Evolutionary conservation across 345 rosid genomes (phyloP).

Genomic region (Stellera chamaejasme): DNA sequence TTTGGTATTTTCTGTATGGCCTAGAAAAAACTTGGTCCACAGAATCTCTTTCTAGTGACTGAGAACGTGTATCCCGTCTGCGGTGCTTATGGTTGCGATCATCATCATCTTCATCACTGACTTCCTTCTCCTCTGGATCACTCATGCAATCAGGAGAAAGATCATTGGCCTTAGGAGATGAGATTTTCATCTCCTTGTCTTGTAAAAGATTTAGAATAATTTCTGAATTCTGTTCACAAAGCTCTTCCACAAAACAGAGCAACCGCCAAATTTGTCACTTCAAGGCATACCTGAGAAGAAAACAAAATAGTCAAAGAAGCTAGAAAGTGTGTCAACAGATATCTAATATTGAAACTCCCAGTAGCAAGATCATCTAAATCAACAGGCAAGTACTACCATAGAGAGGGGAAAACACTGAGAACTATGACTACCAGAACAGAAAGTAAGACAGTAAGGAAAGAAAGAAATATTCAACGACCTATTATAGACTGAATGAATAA

Average conservation of each 20-base stretch:
- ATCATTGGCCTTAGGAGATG: conserved; percentile 50
- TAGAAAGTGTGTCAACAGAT: background rate
- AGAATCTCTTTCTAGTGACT: conserved; percentile 61
- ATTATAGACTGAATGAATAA: too few relatives aligned
- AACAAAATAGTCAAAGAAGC: conserved; percentile 8
- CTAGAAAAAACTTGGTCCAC: conserved; percentile 47
- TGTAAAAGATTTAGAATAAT: conserved; percentile 8
- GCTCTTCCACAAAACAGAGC: conserved; percentile 10
- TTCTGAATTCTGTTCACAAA: conserved; percentile 8
- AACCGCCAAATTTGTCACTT: conserved; percentile 6
- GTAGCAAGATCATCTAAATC: too few relatives aligned
- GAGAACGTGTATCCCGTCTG: conserved; percentile 56
- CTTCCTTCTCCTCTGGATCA: conserved; percentile 88
- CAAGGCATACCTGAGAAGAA: conserved; percentile 17
- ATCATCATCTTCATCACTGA: conserved; percentile 96
- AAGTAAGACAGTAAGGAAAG: too few relatives aligned
- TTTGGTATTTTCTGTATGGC: conserved; percentile 59
- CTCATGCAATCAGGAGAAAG: conserved; percentile 57
- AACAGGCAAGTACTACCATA: too few relatives aligned
- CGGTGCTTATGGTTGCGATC: conserved; percentile 98
- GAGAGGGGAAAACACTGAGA: too few relatives aligned
- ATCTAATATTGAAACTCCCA: too few relatives aligned
- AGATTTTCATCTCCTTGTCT: conserved; percentile 68
- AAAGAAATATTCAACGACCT: too few relatives aligned
- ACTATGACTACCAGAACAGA: too few relatives aligned